phyloP scores from a whole-genome alignment of 2,329 filamentous ascomycete species.

The Cercospora nicotianae region DNA sequence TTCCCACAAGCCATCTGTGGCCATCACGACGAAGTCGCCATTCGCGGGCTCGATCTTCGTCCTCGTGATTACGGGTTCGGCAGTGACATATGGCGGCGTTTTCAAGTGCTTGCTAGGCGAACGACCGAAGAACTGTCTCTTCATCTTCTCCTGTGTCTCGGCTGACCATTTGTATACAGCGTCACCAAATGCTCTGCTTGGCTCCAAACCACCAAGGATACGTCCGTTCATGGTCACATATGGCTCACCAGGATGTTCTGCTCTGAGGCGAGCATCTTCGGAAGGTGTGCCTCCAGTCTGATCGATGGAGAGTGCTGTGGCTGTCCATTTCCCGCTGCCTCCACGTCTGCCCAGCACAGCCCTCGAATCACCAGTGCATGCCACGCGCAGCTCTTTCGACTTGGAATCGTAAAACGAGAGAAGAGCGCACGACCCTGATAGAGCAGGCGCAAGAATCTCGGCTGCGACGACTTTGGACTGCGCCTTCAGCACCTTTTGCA shows the following conservation, averaged over 20 bases:
- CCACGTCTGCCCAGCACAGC: slow-evolving; percentile 84
- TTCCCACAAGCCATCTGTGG: slow-evolving; percentile 96
- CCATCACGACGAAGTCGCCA: slow-evolving; percentile 94
- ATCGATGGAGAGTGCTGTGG: slow-evolving; percentile 84
- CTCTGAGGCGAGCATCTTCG: slow-evolving; percentile 78
- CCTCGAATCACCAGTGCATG: slow-evolving; percentile 93
- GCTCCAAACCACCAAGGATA: slow-evolving; percentile 87
- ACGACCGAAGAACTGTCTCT: slow-evolving; percentile 82
- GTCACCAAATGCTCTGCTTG: slow-evolving; percentile 91
- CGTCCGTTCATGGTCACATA: slow-evolving; percentile 85
- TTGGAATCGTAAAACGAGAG: slow-evolving; percentile 93
- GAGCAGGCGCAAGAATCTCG: slow-evolving; percentile 84
- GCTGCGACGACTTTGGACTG: slow-evolving; percentile 89
- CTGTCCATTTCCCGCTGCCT: slow-evolving; percentile 83
- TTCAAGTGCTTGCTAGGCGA: slow-evolving; percentile 74
- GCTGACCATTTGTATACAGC: slow-evolving; percentile 94
- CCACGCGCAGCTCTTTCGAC: slow-evolving; percentile 84
- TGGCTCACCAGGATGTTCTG: slow-evolving; percentile 84
- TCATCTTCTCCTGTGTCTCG: slow-evolving; percentile 79
- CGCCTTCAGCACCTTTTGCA: slow-evolving; percentile 84
- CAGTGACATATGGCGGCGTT: slow-evolving; percentile 95
- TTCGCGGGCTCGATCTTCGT: slow-evolving; percentile 86
- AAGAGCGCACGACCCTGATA: slow-evolving; percentile 95
- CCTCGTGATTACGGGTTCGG: slow-evolving; percentile 90
- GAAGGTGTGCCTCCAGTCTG: slow-evolving; percentile 88